Percentiles rank a stretch among this genome's conserved stretches.
Conservation (phyloP, 371 early-diverging fungal genomes). For the Capillidium heterosporum region DNA sequence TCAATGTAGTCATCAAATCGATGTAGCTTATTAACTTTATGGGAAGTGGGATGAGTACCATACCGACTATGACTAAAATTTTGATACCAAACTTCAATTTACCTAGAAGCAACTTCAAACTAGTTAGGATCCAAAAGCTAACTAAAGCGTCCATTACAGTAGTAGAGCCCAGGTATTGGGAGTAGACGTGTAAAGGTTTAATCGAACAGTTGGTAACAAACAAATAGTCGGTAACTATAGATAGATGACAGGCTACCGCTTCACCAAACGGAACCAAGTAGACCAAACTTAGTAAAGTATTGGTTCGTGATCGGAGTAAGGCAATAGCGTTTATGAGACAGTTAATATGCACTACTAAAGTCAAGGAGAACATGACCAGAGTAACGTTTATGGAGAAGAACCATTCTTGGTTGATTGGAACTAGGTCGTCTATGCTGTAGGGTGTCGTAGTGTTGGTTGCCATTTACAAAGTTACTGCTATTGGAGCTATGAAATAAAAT, state of each 20-base stretch:
- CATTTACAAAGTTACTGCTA: too few species aligned
- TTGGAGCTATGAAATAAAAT: too few species aligned
- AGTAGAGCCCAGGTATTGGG: slow-evolving; percentile 57
- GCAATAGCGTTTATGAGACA: background rate
- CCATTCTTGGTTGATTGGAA: background rate
- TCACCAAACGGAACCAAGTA: background rate
- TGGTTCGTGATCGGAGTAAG: background rate
- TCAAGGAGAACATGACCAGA: background rate
- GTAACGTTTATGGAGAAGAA: background rate
- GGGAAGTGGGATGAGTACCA: too few species aligned
- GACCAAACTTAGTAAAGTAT: background rate
- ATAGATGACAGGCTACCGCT: background rate
- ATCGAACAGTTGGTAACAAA: background rate
- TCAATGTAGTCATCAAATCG: too few species aligned
- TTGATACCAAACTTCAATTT: too few species aligned
- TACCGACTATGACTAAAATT: too few species aligned
- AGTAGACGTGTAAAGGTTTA: slow-evolving; percentile 39
- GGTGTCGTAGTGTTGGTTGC: too few species aligned
- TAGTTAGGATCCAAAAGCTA: too few species aligned
- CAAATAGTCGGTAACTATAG: background rate
- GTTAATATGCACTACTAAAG: background rate
- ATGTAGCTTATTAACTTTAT: too few species aligned
- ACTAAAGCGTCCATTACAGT: slow-evolving; percentile 51
- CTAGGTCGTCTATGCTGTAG: too few species aligned
- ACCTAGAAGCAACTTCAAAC: too few species aligned